A percentile compares a stretch with the other conserved stretches of the same genome.
Evolutionary conservation across 352 stramenopile species (phyloP).

Genomic region (Phytophthora litchii): DNA sequence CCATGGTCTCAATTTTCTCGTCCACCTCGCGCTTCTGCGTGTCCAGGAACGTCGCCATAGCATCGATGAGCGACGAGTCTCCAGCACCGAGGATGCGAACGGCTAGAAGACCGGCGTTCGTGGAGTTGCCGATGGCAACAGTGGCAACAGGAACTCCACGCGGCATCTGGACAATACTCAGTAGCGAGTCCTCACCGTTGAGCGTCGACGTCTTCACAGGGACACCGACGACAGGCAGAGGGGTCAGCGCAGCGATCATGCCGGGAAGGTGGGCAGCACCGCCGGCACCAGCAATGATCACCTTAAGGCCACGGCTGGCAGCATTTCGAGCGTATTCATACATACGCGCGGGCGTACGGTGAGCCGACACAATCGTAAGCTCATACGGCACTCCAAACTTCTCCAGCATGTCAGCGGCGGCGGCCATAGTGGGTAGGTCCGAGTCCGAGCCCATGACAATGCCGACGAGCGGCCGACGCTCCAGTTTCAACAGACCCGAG

Average conservation of each 20-base stretch:
- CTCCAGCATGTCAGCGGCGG: conserved; percentile 95
- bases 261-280: conserved; percentile 97
- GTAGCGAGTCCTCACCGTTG: conserved; percentile 96
- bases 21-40: conserved; percentile 94
- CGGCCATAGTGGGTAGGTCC: conserved; percentile 97
- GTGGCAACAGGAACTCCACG: conserved; percentile 97
- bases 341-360: conserved; percentile 97
- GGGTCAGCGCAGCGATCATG: conserved; percentile 90
- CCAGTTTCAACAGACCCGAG: conserved; percentile 40
- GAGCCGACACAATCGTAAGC: conserved; percentile 98
- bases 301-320: conserved; percentile 87
- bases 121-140: conserved; percentile 98
- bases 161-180: conserved; percentile 99
- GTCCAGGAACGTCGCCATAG: conserved; percentile 94
- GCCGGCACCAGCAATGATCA: conserved; percentile 96
- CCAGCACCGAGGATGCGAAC: conserved; percentile 93
- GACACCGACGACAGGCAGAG: conserved; percentile 95
- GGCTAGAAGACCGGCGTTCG: conserved; percentile 97
- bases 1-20: conserved; percentile 91
- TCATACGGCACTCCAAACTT: conserved; percentile 97
- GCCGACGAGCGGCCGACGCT: conserved; percentile 58
- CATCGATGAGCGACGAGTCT: conserved; percentile 65
- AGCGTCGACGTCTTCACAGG: conserved; percentile 98
- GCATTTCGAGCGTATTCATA: conserved; percentile 95
- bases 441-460: conserved; percentile 96